These are phyloP conservation scores for Phylloporus scabripes DNA, from an alignment of 768 basidiomycete genomes.

Conservation along the genomic window DNA sequence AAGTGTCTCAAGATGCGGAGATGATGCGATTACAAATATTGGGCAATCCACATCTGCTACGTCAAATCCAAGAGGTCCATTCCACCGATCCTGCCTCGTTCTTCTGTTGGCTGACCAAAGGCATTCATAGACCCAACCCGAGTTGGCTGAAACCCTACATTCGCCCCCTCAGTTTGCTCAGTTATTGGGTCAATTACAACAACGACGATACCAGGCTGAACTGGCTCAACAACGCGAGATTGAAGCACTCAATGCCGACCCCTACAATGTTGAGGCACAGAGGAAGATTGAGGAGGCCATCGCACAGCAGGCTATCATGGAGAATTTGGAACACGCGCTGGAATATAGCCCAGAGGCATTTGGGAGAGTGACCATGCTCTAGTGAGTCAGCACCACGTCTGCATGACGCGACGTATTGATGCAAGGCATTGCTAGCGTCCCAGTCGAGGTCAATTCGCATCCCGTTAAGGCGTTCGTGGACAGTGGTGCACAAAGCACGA, in stretches of 20 bases:
- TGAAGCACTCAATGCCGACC: slow-evolving; percentile 72
- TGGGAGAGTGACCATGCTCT: slow-evolving; percentile 94
- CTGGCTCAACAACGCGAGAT: slow-evolving; percentile 56
- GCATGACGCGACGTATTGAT: neutral
- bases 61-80: slow-evolving; percentile 58
- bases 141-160: slow-evolving; percentile 60
- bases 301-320: slow-evolving; percentile 78
- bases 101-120: neutral
- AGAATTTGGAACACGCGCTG: slow-evolving; percentile 91
- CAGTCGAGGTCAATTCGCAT: slow-evolving; percentile 86
- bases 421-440: slow-evolving; percentile 49
- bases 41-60: slow-evolving; percentile 78
- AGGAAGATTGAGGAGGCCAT: slow-evolving; percentile 91
- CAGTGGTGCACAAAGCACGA: slow-evolving; percentile 94
- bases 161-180: slow-evolving; percentile 73
- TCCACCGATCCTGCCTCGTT: neutral
- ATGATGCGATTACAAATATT: slow-evolving; percentile 86
- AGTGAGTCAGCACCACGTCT: slow-evolving; percentile 48
- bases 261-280: slow-evolving; percentile 91
- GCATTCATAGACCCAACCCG: slow-evolving; percentile 63
- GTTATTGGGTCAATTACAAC: slow-evolving; percentile 58
- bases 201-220: slow-evolving; percentile 50
- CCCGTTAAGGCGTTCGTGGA: slow-evolving; percentile 97
- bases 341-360: slow-evolving; percentile 93
- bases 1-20: slow-evolving; percentile 77